phyloP scores from a whole-genome alignment of 1,284 basidiomycete genomes.

The Schizopora paradoxa region DNA sequence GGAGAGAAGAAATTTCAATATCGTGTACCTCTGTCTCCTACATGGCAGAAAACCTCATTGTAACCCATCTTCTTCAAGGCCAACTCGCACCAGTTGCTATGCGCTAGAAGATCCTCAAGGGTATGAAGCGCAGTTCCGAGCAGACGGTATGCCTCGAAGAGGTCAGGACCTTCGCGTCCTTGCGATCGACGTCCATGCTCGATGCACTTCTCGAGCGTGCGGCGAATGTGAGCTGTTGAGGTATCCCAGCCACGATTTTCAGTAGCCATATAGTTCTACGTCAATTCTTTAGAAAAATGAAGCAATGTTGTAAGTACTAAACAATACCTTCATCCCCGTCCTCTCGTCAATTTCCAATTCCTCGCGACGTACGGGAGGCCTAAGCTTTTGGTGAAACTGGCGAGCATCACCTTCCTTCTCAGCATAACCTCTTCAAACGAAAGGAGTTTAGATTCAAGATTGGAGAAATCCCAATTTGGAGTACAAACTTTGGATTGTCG shows the following conservation, averaged over 20 bases:
- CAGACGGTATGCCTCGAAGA: constrained; percentile 70
- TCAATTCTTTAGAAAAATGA: constrained; percentile 22
- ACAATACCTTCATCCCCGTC: constrained; percentile 78
- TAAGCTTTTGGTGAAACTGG: constrained; percentile 60
- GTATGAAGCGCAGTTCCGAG: constrained; percentile 71
- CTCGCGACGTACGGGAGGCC: constrained; percentile 64
- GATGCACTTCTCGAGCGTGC: constrained; percentile 61
- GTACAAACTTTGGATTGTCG: constrained; percentile 57
- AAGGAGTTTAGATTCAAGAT: constrained; percentile 3
- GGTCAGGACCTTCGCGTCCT: constrained; percentile 49
- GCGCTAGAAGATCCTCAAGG: constrained; percentile 73
- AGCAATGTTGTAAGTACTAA: neutral
- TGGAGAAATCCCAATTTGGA: neutral
- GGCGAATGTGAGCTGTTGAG: constrained; percentile 70
- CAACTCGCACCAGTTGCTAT: constrained; percentile 78
- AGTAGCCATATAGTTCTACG: constrained; percentile 53
- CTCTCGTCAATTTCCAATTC: constrained; percentile 77
- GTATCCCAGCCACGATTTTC: constrained; percentile 74
- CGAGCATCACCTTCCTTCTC: constrained; percentile 72
- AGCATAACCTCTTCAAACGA: constrained; percentile 53
- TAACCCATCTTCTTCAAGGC: constrained; percentile 70
- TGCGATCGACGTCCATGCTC: constrained; percentile 51
- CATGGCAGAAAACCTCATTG: constrained; percentile 76
- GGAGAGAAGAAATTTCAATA: neutral
- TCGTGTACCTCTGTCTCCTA: constrained; percentile 62